Evolutionary conservation across 2,329 filamentous ascomycete genomes (phyloP).

Genomic region (Penicillium sumatraense): DNA sequence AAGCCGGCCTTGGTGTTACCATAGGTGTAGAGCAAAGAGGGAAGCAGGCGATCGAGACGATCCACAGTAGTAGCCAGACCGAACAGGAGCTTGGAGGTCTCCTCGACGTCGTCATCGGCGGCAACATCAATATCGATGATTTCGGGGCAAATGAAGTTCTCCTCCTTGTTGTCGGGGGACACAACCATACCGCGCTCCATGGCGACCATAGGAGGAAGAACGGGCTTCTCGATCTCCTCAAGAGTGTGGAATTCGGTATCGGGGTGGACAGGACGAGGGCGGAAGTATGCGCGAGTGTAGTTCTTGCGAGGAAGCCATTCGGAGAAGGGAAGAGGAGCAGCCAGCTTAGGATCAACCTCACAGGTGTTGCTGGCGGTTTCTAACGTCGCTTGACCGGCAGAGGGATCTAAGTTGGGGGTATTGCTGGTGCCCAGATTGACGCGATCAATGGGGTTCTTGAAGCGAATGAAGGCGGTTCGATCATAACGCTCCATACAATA

Average conservation of each 20-base stretch:
- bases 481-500: conserved; percentile 47
- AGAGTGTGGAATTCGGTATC: conserved; percentile 44
- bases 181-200: conserved; percentile 46
- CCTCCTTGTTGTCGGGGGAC: conserved; percentile 36
- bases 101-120: conserved; percentile 43
- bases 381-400: conserved; percentile 26
- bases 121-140: conserved; percentile 48
- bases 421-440: conserved; percentile 22
- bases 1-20: conserved; percentile 46
- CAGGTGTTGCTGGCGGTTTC: conserved; percentile 32
- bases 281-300: conserved; percentile 49
- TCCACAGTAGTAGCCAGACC: conserved; percentile 50
- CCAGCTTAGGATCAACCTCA: conserved; percentile 38
- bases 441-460: conserved; percentile 42
- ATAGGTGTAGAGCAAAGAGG: conserved; percentile 48
- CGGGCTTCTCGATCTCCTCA: conserved; percentile 43
- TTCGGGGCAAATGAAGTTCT: conserved; percentile 42
- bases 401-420: conserved; percentile 22
- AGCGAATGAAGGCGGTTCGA: conserved; percentile 38
- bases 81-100: conserved; percentile 47
- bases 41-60: conserved; percentile 45
- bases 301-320: conserved; percentile 51
- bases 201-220: conserved; percentile 43
- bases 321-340: conserved; percentile 42
- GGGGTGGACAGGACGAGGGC: conserved; percentile 41